phyloP scores from a whole-genome alignment of 345 rosid genomes.

The Lagerstroemia speciosa region DNA sequence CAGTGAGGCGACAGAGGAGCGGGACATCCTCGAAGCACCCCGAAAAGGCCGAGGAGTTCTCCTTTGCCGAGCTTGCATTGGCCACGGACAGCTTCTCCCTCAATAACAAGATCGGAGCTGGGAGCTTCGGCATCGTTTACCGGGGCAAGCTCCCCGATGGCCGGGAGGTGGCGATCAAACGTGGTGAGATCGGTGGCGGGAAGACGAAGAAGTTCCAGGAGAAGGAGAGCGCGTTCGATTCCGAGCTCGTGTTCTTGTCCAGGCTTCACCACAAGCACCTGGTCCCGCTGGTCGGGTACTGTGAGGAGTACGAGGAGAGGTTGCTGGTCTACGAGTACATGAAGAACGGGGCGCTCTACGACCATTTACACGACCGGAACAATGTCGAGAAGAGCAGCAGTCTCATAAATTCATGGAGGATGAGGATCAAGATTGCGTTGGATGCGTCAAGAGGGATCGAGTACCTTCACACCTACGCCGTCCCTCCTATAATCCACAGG shows the following conservation, averaged over 20 bases:
- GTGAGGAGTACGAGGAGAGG: conserved; percentile 63
- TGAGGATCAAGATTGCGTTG: conserved; percentile 26
- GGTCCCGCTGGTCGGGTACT: conserved; percentile 80
- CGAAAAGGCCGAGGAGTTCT: conserved; percentile 72
- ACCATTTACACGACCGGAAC: conserved; percentile 31
- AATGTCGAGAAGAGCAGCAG: conserved; percentile 38
- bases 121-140: conserved; percentile 86
- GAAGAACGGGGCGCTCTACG: conserved; percentile 39
- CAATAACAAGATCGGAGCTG: conserved; percentile 79
- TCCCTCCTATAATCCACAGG: conserved; percentile 29
- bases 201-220: conserved; percentile 70
- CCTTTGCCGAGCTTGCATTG: conserved; percentile 52
- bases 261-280: conserved; percentile 84
- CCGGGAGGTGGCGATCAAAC: conserved; percentile 80
- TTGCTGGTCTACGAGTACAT: conserved; percentile 40
- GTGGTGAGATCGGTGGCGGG: conserved; percentile 58
- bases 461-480: conserved; percentile 29
- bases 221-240: conserved; percentile 84
- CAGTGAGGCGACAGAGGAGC: conserved; percentile 68
- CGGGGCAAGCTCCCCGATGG: conserved; percentile 60
- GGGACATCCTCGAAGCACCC: conserved; percentile 81
- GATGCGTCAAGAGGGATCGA: conserved; percentile 32
- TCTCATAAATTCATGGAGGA: conserved; percentile 47
- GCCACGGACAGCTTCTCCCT: conserved; percentile 66
- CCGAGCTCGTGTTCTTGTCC: conserved; percentile 72